phyloP scores from a whole-genome alignment of 176 grass and related monocot genomes.

The Lolium multiflorum region DNA sequence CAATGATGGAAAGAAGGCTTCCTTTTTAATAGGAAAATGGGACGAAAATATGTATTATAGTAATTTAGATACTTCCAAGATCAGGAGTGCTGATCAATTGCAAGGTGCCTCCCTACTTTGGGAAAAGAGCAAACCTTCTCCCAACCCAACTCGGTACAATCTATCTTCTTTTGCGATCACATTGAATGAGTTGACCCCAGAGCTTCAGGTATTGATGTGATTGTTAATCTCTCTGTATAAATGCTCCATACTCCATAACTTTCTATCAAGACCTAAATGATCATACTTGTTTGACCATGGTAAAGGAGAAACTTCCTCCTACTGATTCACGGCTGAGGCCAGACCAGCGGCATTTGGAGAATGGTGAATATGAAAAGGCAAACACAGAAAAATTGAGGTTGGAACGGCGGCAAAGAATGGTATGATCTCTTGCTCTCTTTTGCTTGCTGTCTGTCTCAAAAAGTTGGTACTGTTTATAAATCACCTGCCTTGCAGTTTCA shows the following conservation, averaged over 20 bases:
- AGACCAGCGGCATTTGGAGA: slow-evolving; percentile 90
- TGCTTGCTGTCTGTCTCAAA: neutral
- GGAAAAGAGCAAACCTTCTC: slow-evolving; percentile 85
- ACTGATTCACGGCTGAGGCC: slow-evolving; percentile 95
- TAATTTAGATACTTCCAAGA: slow-evolving; percentile 62
- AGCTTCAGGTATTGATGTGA: slow-evolving; percentile 67
- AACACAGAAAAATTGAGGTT: slow-evolving; percentile 85
- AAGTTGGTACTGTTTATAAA: neutral
- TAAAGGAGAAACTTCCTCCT: slow-evolving; percentile 89
- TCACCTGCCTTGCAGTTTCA: neutral
- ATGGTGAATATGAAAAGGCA: slow-evolving; percentile 88
- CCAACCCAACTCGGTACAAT: slow-evolving; percentile 86
- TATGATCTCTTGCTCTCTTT: slow-evolving; percentile 23
- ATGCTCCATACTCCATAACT: neutral
- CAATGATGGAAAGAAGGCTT: slow-evolving; percentile 58
- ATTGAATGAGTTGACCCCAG: slow-evolving; percentile 83
- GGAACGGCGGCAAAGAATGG: slow-evolving; percentile 88
- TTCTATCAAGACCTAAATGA: slow-evolving; percentile 15
- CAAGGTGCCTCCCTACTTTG: slow-evolving; percentile 66
- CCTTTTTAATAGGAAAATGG: slow-evolving; percentile 88
- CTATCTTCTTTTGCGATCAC: slow-evolving; percentile 89
- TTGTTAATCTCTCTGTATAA: slow-evolving; percentile 15
- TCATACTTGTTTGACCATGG: slow-evolving; percentile 27
- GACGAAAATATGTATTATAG: slow-evolving; percentile 71
- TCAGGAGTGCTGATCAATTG: slow-evolving; percentile 53